These are phyloP conservation scores for Colletotrichum phormii DNA, from an alignment of 2,329 filamentous ascomycete species.

Conservation along the genomic window DNA sequence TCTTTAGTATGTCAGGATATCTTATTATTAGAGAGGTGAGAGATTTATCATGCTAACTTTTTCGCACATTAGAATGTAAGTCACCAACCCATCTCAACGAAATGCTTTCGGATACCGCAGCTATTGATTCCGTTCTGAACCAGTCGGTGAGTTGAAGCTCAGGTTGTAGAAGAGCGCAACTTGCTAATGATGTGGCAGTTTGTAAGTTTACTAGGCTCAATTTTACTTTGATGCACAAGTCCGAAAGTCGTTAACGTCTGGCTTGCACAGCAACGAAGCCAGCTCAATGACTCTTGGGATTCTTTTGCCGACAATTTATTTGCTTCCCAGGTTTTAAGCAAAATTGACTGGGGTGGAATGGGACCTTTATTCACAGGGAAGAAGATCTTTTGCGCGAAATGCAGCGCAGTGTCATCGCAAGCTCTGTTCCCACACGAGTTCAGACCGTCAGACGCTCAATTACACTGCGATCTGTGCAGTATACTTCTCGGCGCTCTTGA, in stretches of 20 bases:
- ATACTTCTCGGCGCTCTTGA: not conserved
- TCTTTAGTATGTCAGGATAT: constrained; percentile 9
- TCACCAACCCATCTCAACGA: not conserved
- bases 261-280: not conserved
- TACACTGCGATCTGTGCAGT: not conserved
- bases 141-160: not conserved
- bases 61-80: constrained; percentile 26
- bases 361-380: not conserved
- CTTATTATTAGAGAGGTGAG: too few species aligned
- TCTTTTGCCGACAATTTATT: constrained; percentile 5
- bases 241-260: too few species aligned
- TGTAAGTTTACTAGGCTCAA: too few species aligned
- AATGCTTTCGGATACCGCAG: not conserved
- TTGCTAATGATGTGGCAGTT: not conserved
- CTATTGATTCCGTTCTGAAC: not conserved
- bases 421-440: not conserved
- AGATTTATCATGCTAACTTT: too few species aligned
- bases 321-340: not conserved
- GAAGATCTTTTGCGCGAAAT: not conserved
- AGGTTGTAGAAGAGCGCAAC: too few species aligned
- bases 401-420: not conserved
- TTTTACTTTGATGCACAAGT: too few species aligned
- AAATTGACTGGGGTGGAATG: not conserved
- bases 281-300: constrained; percentile 13
- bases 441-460: not conserved